Conservation (phyloP, 345 rosid species). For the Ceriops zippeliana region DNA sequence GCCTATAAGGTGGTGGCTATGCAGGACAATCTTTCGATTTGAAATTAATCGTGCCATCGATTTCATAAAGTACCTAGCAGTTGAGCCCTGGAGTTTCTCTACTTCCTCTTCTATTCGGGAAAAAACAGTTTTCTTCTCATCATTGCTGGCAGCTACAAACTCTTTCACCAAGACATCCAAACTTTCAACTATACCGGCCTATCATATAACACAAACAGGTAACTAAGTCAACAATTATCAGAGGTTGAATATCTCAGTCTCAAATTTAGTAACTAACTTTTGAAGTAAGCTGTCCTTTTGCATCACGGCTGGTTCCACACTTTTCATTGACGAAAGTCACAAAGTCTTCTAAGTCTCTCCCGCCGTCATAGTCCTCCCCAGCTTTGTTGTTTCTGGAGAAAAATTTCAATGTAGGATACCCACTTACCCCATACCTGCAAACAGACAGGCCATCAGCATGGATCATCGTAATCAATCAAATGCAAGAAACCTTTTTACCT, state of each 20-base stretch:
- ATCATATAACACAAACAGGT: not conserved
- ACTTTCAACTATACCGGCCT: slow-evolving; percentile 89
- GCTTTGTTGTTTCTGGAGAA: slow-evolving; percentile 90
- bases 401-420: slow-evolving; percentile 86
- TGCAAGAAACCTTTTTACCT: not conserved
- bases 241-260: not conserved
- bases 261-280: slow-evolving; percentile 36
- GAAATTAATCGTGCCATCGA: not conserved
- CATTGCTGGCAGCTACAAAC: slow-evolving; percentile 65
- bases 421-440: slow-evolving; percentile 81
- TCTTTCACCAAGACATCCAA: slow-evolving; percentile 79
- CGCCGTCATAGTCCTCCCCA: slow-evolving; percentile 90
- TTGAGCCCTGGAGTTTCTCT: slow-evolving; percentile 61
- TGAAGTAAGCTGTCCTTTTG: slow-evolving; percentile 77
- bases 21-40: not conserved
- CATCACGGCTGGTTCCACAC: slow-evolving; percentile 80
- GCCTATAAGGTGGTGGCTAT: too few species aligned
- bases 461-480: not conserved
- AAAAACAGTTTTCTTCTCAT: slow-evolving; percentile 66
- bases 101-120: slow-evolving; percentile 73
- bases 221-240: not conserved
- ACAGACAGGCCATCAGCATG: not conserved
- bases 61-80: slow-evolving; percentile 44
- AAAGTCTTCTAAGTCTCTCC: slow-evolving; percentile 86
- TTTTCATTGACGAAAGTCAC: slow-evolving; percentile 83